Evolutionary conservation across 2,329 filamentous ascomycete species (phyloP).

Genomic region (Byssothecium circinans): DNA sequence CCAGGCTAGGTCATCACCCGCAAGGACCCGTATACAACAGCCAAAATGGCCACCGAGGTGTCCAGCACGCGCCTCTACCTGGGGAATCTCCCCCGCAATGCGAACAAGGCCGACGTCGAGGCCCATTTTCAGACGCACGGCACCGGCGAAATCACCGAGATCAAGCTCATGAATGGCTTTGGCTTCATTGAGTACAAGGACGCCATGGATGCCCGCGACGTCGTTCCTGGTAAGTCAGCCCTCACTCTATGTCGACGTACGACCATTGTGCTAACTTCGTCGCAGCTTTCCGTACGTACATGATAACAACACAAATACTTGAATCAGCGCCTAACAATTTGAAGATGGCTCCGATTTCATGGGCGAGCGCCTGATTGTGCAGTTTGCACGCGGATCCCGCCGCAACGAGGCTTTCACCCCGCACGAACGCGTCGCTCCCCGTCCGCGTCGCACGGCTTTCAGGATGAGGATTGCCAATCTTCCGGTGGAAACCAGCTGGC

Average conservation of each 20-base stretch:
- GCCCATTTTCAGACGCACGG: conserved; percentile 94
- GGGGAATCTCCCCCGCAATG: conserved; percentile 95
- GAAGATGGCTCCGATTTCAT: conserved; percentile 96
- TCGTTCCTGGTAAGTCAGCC: conserved; percentile 81
- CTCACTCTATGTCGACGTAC: not conserved
- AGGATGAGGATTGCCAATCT: conserved; percentile 98
- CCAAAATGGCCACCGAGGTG: conserved; percentile 76
- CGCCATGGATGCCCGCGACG: conserved; percentile 95
- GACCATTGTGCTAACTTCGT: conserved; percentile 25
- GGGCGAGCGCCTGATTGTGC: conserved; percentile 94
- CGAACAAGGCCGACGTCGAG: conserved; percentile 96
- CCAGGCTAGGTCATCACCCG: conserved; percentile 37
- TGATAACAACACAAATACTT: conserved; percentile 1
- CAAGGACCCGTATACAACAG: conserved; percentile 13
- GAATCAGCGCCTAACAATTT: conserved; percentile 18
- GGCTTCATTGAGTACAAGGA: conserved; percentile 99
- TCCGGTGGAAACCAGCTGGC: conserved; percentile 98
- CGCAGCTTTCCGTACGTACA: conserved; percentile 59
- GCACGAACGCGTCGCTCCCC: conserved; percentile 68
- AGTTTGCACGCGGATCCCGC: conserved; percentile 90
- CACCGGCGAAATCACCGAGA: conserved; percentile 95
- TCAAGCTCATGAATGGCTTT: conserved; percentile 99
- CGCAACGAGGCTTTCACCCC: conserved; percentile 66
- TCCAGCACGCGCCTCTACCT: conserved; percentile 94
- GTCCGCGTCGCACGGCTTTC: conserved; percentile 90